Evolutionary conservation across 106 monocot genomes (phyloP).

Genomic region (Phalaenopsis equestris): DNA sequence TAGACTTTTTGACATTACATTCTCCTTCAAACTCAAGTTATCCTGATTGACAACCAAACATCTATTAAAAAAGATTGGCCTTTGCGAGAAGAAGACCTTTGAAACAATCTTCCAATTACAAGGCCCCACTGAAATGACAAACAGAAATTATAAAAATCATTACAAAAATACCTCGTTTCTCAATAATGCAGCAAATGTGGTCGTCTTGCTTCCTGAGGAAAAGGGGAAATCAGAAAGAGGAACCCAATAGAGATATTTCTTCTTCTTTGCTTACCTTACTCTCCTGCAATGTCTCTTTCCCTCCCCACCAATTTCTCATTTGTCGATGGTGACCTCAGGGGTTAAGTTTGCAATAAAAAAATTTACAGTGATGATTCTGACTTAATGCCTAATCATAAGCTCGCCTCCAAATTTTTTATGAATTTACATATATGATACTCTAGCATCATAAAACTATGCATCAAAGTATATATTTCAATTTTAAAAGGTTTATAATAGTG

Average conservation of each 20-base stretch:
- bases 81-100: not conserved
- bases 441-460: too few species aligned
- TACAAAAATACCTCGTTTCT: constrained; percentile 11
- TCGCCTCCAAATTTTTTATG: not conserved
- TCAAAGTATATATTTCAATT: too few species aligned
- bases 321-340: not conserved
- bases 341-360: not conserved
- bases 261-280: not conserved
- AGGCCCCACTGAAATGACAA: not conserved
- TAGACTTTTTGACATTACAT: not conserved
- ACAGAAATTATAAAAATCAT: not conserved
- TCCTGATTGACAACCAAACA: not conserved
- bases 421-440: too few species aligned
- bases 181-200: constrained; percentile 21
- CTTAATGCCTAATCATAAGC: not conserved
- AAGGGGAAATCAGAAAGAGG: not conserved
- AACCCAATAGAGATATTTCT: not conserved
- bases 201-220: not conserved
- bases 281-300: not conserved
- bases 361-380: not conserved
- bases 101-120: not conserved
- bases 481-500: too few species aligned
- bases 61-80: not conserved
- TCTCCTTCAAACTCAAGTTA: not conserved
- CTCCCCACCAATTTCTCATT: not conserved